These are phyloP conservation scores for Rhynchospora breviuscula DNA, from an alignment of 176 grass and related monocot species.

Conservation along the genomic window DNA sequence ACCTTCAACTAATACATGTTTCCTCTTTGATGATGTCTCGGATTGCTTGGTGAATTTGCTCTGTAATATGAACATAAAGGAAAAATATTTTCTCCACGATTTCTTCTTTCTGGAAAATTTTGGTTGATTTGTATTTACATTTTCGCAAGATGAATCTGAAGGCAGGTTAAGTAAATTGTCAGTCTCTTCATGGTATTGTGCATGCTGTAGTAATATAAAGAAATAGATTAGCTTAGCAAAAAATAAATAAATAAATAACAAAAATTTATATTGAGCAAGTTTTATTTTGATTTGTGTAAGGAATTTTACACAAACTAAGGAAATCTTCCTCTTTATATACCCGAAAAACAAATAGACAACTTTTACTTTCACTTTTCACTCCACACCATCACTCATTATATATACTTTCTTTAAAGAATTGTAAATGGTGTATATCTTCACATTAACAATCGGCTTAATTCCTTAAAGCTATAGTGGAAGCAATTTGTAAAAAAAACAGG, in stretches of 20 bases:
- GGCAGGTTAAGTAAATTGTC: background rate
- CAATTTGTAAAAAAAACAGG: background rate
- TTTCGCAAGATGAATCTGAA: background rate
- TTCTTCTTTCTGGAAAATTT: constrained; percentile 29
- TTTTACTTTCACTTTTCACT: too few relatives aligned
- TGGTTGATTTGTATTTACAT: background rate
- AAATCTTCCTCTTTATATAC: background rate
- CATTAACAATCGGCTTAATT: too few relatives aligned
- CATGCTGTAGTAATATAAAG: constrained; percentile 8
- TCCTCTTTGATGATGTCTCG: constrained; percentile 15
- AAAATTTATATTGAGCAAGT: background rate
- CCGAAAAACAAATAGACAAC: background rate
- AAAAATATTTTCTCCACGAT: constrained; percentile 33
- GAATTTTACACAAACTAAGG: background rate
- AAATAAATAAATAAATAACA: background rate
- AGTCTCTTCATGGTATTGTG: background rate
- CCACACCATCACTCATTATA: too few relatives aligned
- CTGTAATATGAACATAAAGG: constrained; percentile 32
- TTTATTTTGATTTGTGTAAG: background rate
- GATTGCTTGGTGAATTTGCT: constrained; percentile 35
- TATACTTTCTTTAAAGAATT: too few relatives aligned
- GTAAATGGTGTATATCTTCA: too few relatives aligned
- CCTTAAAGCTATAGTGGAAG: background rate
- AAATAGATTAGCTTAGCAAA: background rate
- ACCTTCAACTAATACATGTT: background rate